Evolutionary conservation across 2,329 filamentous ascomycete species (phyloP).

Genomic region (Hypoxylon rubiginosum): DNA sequence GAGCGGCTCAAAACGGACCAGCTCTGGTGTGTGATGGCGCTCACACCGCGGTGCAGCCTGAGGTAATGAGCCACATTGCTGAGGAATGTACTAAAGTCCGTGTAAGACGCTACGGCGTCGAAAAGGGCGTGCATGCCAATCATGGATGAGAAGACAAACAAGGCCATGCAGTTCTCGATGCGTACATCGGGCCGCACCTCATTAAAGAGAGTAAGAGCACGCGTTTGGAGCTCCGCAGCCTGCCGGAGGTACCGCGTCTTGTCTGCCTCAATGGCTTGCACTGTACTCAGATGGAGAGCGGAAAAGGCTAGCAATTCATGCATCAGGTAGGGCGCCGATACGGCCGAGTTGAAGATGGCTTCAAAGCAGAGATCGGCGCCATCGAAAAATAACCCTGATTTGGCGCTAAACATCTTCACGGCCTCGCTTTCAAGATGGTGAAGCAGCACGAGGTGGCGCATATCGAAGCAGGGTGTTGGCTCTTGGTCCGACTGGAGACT

Average conservation of each 20-base stretch:
- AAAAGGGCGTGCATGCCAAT: constrained; percentile 46
- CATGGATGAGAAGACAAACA: constrained; percentile 46
- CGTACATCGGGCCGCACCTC: constrained; percentile 8
- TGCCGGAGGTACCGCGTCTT: constrained; percentile 11
- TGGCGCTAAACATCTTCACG: constrained; percentile 36
- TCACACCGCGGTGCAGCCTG: neutral
- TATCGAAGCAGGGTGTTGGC: too few species aligned
- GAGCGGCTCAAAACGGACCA: neutral
- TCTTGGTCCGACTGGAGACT: too few species aligned
- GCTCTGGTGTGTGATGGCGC: neutral
- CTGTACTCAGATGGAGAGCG: constrained; percentile 57
- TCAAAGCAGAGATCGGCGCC: too few species aligned
- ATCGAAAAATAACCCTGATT: too few species aligned
- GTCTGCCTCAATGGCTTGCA: constrained; percentile 36
- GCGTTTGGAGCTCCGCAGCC: neutral
- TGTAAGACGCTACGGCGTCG: constrained; percentile 30
- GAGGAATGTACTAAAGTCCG: constrained; percentile 47
- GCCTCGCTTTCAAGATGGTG: constrained; percentile 44
- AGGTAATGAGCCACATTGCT: constrained; percentile 6
- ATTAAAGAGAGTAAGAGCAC: neutral
- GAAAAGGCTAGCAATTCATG: constrained; percentile 62
- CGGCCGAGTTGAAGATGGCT: neutral
- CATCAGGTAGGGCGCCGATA: constrained; percentile 58
- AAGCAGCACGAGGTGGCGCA: neutral
- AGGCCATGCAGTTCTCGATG: constrained; percentile 34